A percentile compares a stretch with the other conserved stretches of the same genome.
These are phyloP conservation scores for Pseudomicrostroma phylloplanum DNA, from an alignment of 1,284 basidiomycete species.

Conservation along the genomic window DNA sequence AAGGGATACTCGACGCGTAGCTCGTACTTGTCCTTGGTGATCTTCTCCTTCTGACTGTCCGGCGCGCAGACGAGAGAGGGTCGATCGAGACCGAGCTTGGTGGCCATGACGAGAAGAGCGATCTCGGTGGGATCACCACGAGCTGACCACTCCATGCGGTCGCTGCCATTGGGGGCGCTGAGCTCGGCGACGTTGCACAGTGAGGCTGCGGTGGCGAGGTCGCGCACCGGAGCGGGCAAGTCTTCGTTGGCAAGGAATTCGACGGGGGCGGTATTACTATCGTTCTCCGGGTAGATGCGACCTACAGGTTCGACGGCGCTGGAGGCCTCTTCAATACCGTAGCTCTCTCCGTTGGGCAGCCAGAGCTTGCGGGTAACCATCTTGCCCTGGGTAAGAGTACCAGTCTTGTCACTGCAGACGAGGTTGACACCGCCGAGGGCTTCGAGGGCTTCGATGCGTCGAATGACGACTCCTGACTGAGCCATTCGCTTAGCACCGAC, in stretches of 20 bases:
- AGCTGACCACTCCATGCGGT: constrained; percentile 18
- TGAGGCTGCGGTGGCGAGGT: constrained; percentile 32
- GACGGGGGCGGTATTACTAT: not conserved
- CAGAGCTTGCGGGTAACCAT: constrained; percentile 42
- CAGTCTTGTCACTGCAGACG: constrained; percentile 43
- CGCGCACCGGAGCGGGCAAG: constrained; percentile 19
- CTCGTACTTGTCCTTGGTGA: constrained; percentile 16
- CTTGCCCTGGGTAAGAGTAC: constrained; percentile 45
- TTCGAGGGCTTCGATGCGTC: constrained; percentile 42
- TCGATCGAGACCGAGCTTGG: constrained; percentile 28
- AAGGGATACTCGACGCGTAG: constrained; percentile 44
- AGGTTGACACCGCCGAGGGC: constrained; percentile 38
- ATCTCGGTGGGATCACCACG: constrained; percentile 43
- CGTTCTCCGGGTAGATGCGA: constrained; percentile 10
- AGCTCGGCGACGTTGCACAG: constrained; percentile 43
- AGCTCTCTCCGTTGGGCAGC: constrained; percentile 19
- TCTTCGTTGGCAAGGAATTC: constrained; percentile 13
- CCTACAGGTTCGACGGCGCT: constrained; percentile 36
- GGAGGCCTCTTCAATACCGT: constrained; percentile 27
- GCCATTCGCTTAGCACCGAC: constrained; percentile 46
- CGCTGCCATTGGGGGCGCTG: constrained; percentile 20
- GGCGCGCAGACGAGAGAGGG: constrained; percentile 16
- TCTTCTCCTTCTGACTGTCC: not conserved
- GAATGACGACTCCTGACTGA: constrained; percentile 38
- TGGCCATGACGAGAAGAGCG: constrained; percentile 35